A percentile compares a stretch with the other conserved stretches of the same genome.
phyloP scores from a whole-genome alignment of 2,329 filamentous ascomycete genomes.

The Trichoderma atroviride region DNA sequence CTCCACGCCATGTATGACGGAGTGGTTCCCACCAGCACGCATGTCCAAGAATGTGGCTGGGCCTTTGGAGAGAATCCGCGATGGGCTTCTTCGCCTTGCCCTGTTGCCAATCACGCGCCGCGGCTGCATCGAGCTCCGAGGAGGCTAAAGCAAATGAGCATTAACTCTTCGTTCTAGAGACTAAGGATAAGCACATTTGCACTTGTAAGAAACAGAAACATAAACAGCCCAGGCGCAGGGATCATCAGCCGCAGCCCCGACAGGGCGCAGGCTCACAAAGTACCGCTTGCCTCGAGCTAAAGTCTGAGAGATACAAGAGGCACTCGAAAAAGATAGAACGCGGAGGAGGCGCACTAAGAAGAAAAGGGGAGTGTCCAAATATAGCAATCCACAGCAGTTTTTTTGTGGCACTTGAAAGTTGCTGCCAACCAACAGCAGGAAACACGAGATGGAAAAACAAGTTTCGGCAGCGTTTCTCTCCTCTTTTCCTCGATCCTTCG shows the following conservation, averaged over 20 bases:
- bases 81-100: conserved; percentile 4
- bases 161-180: neutral
- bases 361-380: conserved; percentile 17
- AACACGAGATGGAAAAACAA: neutral
- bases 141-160: conserved; percentile 8
- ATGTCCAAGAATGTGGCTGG: neutral
- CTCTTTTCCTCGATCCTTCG: neutral
- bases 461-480: neutral
- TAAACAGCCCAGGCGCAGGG: conserved; percentile 3
- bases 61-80: neutral
- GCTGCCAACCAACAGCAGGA: neutral
- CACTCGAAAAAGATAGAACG: neutral
- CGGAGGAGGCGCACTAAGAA: neutral
- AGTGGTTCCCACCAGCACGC: neutral
- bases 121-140: neutral
- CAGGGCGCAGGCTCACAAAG: conserved; percentile 23
- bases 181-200: neutral
- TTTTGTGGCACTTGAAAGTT: neutral
- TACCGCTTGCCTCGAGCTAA: neutral
- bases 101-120: conserved; percentile 3
- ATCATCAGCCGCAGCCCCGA: conserved; percentile 26
- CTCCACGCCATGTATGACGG: neutral
- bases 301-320: conserved; percentile 5
- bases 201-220: neutral
- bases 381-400: neutral